phyloP scores from a whole-genome alignment of 331 rosid genomes.

The Rosa hybrid region DNA sequence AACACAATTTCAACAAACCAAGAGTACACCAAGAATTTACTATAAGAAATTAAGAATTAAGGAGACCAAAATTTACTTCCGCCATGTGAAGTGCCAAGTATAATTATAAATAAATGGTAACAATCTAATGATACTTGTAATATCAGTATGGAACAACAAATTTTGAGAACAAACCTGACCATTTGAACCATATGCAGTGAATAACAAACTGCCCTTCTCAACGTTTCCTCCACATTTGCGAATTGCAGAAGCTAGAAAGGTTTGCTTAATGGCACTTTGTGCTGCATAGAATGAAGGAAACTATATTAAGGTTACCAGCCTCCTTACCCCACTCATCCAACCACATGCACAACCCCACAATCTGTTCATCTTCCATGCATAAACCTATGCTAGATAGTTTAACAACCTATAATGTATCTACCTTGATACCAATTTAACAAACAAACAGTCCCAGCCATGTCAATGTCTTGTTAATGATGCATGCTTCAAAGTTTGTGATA shows the following conservation, averaged over 20 bases:
- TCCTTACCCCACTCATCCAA: not conserved
- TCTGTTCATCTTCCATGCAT: conserved; percentile 9
- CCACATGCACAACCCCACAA: not conserved
- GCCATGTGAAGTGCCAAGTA: not conserved
- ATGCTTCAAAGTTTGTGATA: conserved; percentile 7
- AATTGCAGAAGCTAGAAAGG: conserved; percentile 86
- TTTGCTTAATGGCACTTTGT: conserved; percentile 75
- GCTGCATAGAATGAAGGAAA: conserved; percentile 49
- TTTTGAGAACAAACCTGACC: conserved; percentile 73
- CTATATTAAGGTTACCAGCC: conserved; percentile 20
- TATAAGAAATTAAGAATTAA: not conserved
- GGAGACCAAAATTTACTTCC: not conserved
- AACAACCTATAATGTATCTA: conserved; percentile 13
- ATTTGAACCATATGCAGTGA: conserved; percentile 82
- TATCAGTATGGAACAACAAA: not conserved
- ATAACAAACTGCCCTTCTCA: conserved; percentile 76
- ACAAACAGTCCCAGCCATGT: not conserved
- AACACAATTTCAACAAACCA: not conserved
- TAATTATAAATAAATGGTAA: not conserved
- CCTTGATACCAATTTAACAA: not conserved
- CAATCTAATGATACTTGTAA: not conserved
- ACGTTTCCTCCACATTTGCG: conserved; percentile 93
- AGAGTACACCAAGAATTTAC: not conserved
- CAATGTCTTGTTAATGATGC: not conserved
- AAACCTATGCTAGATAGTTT: conserved; percentile 9